phyloP scores from a whole-genome alignment of 2,329 filamentous ascomycete species.

The Colletotrichum sp. region DNA sequence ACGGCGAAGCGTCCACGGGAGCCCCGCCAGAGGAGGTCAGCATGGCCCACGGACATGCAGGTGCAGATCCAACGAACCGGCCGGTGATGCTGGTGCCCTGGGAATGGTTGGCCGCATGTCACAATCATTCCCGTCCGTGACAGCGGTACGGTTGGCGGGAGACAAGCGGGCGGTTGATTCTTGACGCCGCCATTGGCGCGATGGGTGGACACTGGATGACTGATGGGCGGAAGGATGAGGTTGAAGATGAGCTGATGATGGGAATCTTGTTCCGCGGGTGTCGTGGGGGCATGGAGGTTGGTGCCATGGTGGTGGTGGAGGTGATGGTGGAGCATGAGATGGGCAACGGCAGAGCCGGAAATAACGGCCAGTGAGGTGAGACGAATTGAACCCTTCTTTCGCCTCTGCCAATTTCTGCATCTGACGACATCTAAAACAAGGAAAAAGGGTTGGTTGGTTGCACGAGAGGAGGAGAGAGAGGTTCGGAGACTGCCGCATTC shows the following conservation, averaged over 20 bases:
- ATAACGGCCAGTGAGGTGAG: neutral
- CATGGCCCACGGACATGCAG: neutral
- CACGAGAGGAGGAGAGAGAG: neutral
- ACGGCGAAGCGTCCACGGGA: neutral
- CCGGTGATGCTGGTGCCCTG: neutral
- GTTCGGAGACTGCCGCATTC: neutral
- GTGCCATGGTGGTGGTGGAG: neutral
- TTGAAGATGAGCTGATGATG: neutral
- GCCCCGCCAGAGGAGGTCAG: neutral
- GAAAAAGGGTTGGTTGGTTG: neutral
- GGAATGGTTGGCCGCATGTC: constrained; percentile 6
- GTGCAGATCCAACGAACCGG: constrained; percentile 1
- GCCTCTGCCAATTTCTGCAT: neutral
- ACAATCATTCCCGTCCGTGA: neutral
- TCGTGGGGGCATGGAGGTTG: neutral
- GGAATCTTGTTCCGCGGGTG: neutral
- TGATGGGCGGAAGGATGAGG: neutral
- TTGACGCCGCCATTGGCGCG: neutral
- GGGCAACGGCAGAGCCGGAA: neutral
- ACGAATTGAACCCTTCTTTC: neutral
- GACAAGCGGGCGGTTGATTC: neutral
- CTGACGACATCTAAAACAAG: neutral
- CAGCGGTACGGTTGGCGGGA: neutral
- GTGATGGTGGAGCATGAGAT: neutral
- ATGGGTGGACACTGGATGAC: neutral